Base-by-base conservation (phyloP, 2,329 filamentous ascomycete genomes). In the Colletotrichum lentis region DNA sequence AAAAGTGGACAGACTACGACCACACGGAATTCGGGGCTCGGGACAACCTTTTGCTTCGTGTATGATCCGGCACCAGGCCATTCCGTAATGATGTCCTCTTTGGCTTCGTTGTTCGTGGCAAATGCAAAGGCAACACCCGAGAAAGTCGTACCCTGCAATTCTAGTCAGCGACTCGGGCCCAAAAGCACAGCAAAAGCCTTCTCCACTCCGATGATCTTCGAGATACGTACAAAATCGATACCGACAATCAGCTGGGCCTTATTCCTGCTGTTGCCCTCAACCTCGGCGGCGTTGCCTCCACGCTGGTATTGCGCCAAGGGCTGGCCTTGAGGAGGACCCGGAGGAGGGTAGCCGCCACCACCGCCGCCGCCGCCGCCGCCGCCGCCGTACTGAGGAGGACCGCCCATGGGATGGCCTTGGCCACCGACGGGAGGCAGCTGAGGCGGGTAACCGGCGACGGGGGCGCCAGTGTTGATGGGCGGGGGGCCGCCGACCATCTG, bases 71-170 rank as follows among this genome's bases (percentile, higher is more conserved):
- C 94, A 73, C 96, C 96, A 31, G 96, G 96, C 96, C 96, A 99
- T 82, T 99, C 96, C 71, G 95, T 96, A 75, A 99, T 99, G 75
- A 98, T 98, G 79, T 98, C 95, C 81, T 98, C 96, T 79, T 97
- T 96, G 69, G 94, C 94, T 80, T 97, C 94, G 73, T 95, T 97
- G 82, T 97, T 97, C 69, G 95, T 97, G 70, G 94, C 94, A 81
- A 97, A 99, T 39, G 94, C 94, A 78, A 96, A 97, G 43, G 96
- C 96, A 71, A 98, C 95, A 78, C 96, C 96, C 3, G 96, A 98
- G 79, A 98, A 99, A 5, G 96, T 99, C 20, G 96, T 99, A 72
- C 96, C 93, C 93, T 97, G 75, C 24, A 16, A 27, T 22, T 22
- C 49, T 39, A 54, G 62, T 69, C 64, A 63, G 62, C 67, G 64